Evolutionary conservation across 768 basidiomycete species (phyloP).

Genomic region (Crucibulum laeve): DNA sequence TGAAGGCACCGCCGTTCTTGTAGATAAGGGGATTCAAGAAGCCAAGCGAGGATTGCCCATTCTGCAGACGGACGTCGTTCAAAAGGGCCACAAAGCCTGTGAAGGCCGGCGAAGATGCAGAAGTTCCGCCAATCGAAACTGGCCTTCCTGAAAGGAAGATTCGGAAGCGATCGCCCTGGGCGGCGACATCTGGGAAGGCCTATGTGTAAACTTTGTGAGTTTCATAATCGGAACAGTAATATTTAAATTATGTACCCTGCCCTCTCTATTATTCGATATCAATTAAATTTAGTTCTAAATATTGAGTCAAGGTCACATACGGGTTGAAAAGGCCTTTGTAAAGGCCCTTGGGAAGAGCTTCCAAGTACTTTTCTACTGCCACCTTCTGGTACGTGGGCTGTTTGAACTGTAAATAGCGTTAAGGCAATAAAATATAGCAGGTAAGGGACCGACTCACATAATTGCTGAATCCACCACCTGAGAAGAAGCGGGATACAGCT

Average conservation of each 20-base stretch:
- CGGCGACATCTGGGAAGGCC: constrained; percentile 65
- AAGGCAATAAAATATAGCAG: background rate
- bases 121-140: constrained; percentile 50
- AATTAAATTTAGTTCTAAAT: background rate
- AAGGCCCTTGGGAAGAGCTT: constrained; percentile 9
- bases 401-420: constrained; percentile 6
- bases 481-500: constrained; percentile 47
- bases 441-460: constrained; percentile 33
- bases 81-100: constrained; percentile 57
- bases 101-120: constrained; percentile 58
- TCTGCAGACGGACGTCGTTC: constrained; percentile 51
- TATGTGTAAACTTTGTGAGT: constrained; percentile 9
- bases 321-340: constrained; percentile 13
- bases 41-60: constrained; percentile 42
- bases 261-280: background rate
- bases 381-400: constrained; percentile 12
- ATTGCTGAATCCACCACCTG: constrained; percentile 73
- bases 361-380: constrained; percentile 10
- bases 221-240: background rate
- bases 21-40: constrained; percentile 67
- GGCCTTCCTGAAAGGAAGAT: constrained; percentile 37
- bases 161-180: constrained; percentile 45
- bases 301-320: constrained; percentile 2
- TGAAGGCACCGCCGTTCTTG: constrained; percentile 35
- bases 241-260: background rate